These are phyloP conservation scores for Amylostereum areolatum DNA, from an alignment of 1,284 basidiomycete genomes.

Conservation along the genomic window DNA sequence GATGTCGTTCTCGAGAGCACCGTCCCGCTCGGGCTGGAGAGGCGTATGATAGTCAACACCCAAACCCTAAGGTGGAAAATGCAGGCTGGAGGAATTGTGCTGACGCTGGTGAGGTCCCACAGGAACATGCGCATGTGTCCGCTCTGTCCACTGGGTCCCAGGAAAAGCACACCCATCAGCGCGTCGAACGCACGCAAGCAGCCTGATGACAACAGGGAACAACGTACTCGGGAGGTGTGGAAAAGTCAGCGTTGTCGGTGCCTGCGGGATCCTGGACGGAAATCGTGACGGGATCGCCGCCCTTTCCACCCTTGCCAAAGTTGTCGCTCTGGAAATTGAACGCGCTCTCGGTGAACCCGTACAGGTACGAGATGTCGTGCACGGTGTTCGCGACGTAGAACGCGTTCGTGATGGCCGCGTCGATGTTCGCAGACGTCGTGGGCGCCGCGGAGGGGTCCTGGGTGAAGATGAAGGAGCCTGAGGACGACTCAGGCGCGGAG, in stretches of 20 bases:
- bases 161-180: background rate
- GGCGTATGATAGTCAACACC: background rate
- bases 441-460: conserved; percentile 20
- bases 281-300: conserved; percentile 34
- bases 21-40: conserved; percentile 34
- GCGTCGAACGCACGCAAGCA: too few relatives aligned
- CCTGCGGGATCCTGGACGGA: conserved; percentile 33
- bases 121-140: conserved; percentile 39
- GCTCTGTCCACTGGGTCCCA: conserved; percentile 26
- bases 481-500: conserved; percentile 24
- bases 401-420: conserved; percentile 50
- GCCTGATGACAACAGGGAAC: too few relatives aligned
- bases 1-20: conserved; percentile 44
- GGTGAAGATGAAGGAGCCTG: conserved; percentile 33
- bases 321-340: conserved; percentile 44
- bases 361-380: conserved; percentile 44
- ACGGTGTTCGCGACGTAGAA: conserved; percentile 47
- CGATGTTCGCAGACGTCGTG: conserved; percentile 29
- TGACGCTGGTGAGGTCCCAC: conserved; percentile 29
- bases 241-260: conserved; percentile 37
- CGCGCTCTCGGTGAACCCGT: conserved; percentile 30
- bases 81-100: background rate
- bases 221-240: conserved; percentile 37
- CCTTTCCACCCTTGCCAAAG: conserved; percentile 33
- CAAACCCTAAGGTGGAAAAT: conserved; percentile 3